Conservation (phyloP, 768 basidiomycete genomes). For the Cyclocybe aegerita region DNA sequence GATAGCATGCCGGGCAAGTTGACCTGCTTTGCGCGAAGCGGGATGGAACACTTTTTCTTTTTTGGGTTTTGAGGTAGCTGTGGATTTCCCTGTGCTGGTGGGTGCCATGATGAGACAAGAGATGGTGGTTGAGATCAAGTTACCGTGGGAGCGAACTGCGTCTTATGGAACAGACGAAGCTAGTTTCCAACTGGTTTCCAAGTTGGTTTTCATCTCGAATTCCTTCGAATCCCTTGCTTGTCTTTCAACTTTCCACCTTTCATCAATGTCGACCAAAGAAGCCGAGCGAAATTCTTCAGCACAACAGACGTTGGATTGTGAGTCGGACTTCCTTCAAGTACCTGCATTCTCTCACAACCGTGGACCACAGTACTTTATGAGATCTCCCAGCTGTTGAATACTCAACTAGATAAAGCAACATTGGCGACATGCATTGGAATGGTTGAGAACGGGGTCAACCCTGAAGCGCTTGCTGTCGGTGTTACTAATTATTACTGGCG, state of each 20-base stretch:
- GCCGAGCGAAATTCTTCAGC: slow-evolving; percentile 61
- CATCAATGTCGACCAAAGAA: slow-evolving; percentile 48
- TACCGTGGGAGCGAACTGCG: no score
- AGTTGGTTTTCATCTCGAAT: no score
- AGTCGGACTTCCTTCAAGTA: slow-evolving; percentile 22
- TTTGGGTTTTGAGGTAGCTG: slow-evolving; percentile 32
- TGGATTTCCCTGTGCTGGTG: slow-evolving; percentile 34
- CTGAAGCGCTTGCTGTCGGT: slow-evolving; percentile 83
- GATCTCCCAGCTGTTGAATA: slow-evolving; percentile 86
- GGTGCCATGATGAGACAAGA: slow-evolving; percentile 32
- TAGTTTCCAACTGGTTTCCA: no score
- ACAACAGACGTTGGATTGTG: slow-evolving; percentile 71
- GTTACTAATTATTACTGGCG: slow-evolving; percentile 3
- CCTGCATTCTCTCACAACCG: not conserved
- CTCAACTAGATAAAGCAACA: slow-evolving; percentile 85
- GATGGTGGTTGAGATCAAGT: not conserved
- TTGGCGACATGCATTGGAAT: slow-evolving; percentile 89
- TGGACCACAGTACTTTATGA: slow-evolving; percentile 70
- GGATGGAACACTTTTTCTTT: slow-evolving; percentile 85
- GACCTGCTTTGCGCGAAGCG: slow-evolving; percentile 79
- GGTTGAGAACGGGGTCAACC: slow-evolving; percentile 92
- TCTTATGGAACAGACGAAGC: no score
- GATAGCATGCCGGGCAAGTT: slow-evolving; percentile 64
- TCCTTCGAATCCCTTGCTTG: no score
- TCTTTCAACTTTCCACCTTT: not conserved